Evolutionary conservation across 2,329 filamentous ascomycete species (phyloP).

Genomic region (Botrytis sinoallii): DNA sequence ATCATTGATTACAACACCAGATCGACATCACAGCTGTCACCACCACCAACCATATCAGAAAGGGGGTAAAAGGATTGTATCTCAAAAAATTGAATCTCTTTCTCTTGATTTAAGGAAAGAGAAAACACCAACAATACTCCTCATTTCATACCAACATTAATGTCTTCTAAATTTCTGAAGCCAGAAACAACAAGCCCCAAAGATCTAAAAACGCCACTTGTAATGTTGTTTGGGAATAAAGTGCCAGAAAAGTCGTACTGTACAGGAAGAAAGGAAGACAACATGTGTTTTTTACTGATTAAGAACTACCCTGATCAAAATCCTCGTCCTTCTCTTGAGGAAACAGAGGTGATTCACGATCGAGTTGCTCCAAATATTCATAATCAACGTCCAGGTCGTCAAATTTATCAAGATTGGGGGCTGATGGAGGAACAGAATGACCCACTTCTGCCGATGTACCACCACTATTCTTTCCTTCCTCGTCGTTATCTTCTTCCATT

Average conservation of each 20-base stretch:
- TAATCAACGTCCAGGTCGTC: constrained; percentile 39
- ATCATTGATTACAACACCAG: constrained; percentile 16
- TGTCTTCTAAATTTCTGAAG: constrained; percentile 18
- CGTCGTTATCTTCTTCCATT: constrained; percentile 79
- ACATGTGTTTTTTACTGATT: constrained; percentile 18
- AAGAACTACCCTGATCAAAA: constrained; percentile 58
- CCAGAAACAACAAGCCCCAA: constrained; percentile 20
- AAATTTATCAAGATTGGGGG: constrained; percentile 39
- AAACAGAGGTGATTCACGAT: constrained; percentile 39
- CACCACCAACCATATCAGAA: constrained; percentile 10
- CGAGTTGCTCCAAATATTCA: constrained; percentile 39
- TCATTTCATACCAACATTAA: constrained; percentile 18
- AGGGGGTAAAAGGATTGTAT: background rate
- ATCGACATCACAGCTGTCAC: constrained; percentile 19
- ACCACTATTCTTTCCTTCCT: constrained; percentile 51
- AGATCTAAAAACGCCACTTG: constrained; percentile 21
- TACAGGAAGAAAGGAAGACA: constrained; percentile 17
- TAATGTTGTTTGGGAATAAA: constrained; percentile 19
- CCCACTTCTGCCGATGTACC: constrained; percentile 52
- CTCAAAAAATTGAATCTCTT: constrained; percentile 19
- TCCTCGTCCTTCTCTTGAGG: constrained; percentile 33
- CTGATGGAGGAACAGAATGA: constrained; percentile 39
- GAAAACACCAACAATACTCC: constrained; percentile 16
- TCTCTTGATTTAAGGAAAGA: constrained; percentile 14
- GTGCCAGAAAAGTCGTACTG: constrained; percentile 13